Evolutionary conservation across 257 asterid species (phyloP), one percentile per base, ranked within the genome.

Genomic region (Verbascum thapsus): DNA sequence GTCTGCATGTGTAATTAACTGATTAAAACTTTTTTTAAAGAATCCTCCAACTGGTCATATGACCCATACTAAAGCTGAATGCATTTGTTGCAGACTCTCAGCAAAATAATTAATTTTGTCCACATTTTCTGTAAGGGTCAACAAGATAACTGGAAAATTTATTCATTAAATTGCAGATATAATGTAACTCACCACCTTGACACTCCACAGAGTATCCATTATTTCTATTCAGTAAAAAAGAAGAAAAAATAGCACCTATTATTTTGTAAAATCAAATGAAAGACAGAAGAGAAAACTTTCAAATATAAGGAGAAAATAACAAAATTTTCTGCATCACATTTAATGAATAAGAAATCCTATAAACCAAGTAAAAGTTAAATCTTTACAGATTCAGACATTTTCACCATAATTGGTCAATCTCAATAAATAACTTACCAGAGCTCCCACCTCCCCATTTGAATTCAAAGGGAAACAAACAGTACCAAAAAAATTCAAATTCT

Each of bases 361-460:
- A 20, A 49, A 20, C 55, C 68, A 57, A 6, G 16, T 39, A 35
- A 34, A 17, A 3, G 10, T 49, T 26, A 34, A 32, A n/a, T 10
- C 1, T 15, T 11, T 38, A 10, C 19, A 51, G 57, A 34, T 8
- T 44, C 43, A 18, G 37, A 43, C 13, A 26, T 8, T 38, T 40
- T 7, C 39, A 50, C 23, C 37, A 11, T 12, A 22, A 53, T 19
- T 38, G 12, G 17, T 20, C 57, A 53, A 43, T 62, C 30, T 63
- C 42, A 48, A 40, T 64, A 67, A 57, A 45, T n/a, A 19, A 53
- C 59, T 30, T 32, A 35, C 37, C 32, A 39, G 18, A n/a, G n/a
- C n/a, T n/a, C n/a, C n/a, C n/a, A n/a, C n/a, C n/a, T n/a, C n/a
- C n/a, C n/a, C n/a, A n/a, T n/a, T n/a, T n/a, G n/a, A n/a, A n/a